Evolutionary conservation across 768 basidiomycete genomes (phyloP).

Genomic region (Mycena rosella): DNA sequence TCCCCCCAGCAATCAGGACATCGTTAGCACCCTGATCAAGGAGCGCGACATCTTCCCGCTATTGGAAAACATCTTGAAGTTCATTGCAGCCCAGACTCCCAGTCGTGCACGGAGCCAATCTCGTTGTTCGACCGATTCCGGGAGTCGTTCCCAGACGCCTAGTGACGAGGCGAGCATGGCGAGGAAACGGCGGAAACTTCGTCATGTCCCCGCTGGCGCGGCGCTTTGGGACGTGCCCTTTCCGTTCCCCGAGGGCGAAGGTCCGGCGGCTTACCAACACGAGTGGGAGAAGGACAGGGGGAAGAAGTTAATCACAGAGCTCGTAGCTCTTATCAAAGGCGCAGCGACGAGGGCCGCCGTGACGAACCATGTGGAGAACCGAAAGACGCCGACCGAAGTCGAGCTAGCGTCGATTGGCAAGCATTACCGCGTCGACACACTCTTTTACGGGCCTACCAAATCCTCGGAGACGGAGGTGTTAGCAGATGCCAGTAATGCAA

Average conservation of each 20-base stretch:
- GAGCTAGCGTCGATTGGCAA: conserved; percentile 25
- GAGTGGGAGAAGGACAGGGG: conserved; percentile 77
- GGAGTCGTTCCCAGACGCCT: conserved; percentile 27
- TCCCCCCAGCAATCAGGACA: conserved; percentile 67
- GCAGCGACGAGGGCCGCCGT: conserved; percentile 74
- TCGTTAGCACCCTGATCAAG: conserved; percentile 68
- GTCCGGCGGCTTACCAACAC: conserved; percentile 71
- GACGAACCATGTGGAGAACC: conserved; percentile 57
- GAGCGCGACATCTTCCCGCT: conserved; percentile 79
- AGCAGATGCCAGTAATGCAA: conserved; percentile 42
- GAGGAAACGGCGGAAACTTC: conserved; percentile 72
- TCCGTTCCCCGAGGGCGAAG: conserved; percentile 80
- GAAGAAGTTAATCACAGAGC: conserved; percentile 71
- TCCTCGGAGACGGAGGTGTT: conserved; percentile 41
- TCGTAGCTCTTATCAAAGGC: conserved; percentile 69
- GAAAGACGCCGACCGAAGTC: conserved; percentile 29
- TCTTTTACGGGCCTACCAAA: conserved; percentile 23
- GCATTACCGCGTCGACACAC: conserved; percentile 31
- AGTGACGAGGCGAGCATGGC: conserved; percentile 37
- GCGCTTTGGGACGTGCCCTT: conserved; percentile 88
- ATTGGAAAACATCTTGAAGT: conserved; percentile 69
- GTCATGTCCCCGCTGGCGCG: conserved; percentile 82
- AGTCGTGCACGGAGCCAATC: conserved; percentile 10
- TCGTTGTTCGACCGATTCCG: conserved; percentile 12
- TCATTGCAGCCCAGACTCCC: conserved; percentile 58